Base-by-base conservation (phyloP, 2,329 filamentous ascomycete genomes). In the Xylaria sp. region DNA sequence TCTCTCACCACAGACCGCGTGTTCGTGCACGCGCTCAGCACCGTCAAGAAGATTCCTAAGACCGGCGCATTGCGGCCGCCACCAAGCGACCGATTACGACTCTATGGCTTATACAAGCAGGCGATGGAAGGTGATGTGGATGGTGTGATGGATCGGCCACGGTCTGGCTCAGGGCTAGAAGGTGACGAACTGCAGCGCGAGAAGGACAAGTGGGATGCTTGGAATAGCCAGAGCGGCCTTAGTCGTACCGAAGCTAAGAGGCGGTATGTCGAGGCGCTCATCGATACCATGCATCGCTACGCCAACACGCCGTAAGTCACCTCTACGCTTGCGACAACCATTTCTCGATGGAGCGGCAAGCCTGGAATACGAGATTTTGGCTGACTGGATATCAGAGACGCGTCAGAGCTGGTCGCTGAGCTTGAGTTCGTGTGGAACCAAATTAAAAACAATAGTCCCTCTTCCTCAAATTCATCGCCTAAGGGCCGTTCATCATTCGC, bases 361-460 rank as follows among this genome's bases (percentile, higher is more conserved):
- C 36, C 42, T 44, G 6, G 23, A 57, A 33, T 3, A 38, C 10
- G 28, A 38, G 4, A 33, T 40, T 33, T 53, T 15, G 56, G 38
- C 73, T 74, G 46, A 74, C 66, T 5, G 11, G 40, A 26, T 10
- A 31, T 63, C 72, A 90, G 88, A 58, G 94, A 97, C 78, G 93
- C 93, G 7, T 88, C 91, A 68, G 94, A 97, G 80, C 86, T 99
- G 46, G 94, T 98, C 44, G 87, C 90, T 10, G 96, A 99, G 80
- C 88, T 99, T n/a, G 96, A 99, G 81, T 99, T 98, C 76, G 95
- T 99, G 46, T 99, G 96, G 96, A 94, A 97, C 74, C 96, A 98
- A 80, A 95, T 99, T 75, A 97, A 96, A 80, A 92, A 91, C 74
- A 97, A 95, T 75, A 88, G 89, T 11, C 89, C 91, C 4, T 88